Evolutionary conservation across 805 yeast species (phyloP), one percentile per base, ranked within the genome.

Genomic region (Kodamaea hsintzibuensis): DNA sequence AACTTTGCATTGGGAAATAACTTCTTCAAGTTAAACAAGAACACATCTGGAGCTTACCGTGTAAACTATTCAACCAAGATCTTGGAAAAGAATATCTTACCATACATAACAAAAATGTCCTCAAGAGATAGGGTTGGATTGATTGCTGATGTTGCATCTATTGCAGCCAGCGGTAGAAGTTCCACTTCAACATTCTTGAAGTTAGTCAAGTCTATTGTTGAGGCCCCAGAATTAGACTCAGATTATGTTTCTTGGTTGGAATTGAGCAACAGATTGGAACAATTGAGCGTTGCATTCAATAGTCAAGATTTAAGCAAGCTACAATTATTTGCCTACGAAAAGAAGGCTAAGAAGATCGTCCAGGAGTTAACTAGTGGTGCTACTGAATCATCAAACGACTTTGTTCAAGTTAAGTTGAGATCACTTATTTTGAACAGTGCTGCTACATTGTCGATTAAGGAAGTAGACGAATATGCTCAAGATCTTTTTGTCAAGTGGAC

Each of bases 171-270:
- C 1, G 84, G 84, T 5, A 62, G 71, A 37, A 57, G 68, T 18
- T 55, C 66, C 18, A 76, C 83, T 0, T 62, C 76, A 7, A 71
- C 79, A 9, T 74, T 82, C 44, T 72, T 83, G 65, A 67, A 76
- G 47, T 68, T 82, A 42, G 63, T 80, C 14, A 63, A 67, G 51
- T 58, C 68, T 6, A 54, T 67, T 10, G 64, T 71, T 16, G 61
- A 56, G 12, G 48, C 55, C 27, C 61, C 64, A 47, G 61, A 55
- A 18, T 53, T 71, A 37, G 78, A 74, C 55, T 61, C 65, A 4
- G 74, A 75, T 39, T 76, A 70, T 57, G 74, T 78, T 47, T 84
- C 82, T 46, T 85, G 90, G 89, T 65, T 70, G 19, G 85, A 82
- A 62, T 70, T 84, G 43, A 65, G 77, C 19, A 69, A 72, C 33